phyloP scores from a whole-genome alignment of 805 yeast species.

The Candida easanensis region DNA sequence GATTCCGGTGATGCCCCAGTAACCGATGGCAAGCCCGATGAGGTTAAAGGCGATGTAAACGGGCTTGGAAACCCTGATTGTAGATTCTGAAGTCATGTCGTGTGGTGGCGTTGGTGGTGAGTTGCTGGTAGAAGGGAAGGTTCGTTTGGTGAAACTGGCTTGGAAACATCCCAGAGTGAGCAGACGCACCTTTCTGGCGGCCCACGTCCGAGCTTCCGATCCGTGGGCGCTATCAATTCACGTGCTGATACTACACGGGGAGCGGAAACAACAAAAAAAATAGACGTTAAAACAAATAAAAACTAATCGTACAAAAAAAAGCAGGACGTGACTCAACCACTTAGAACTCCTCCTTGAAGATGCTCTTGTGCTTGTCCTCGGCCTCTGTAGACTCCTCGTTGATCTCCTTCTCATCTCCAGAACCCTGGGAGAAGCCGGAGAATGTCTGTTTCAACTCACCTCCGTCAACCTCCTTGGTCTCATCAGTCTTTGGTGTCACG shows the following conservation, averaged over 20 bases:
- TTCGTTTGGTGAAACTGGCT: too few relatives aligned
- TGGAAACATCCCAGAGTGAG: neutral
- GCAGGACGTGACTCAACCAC: neutral
- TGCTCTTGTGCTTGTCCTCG: slow-evolving; percentile 24
- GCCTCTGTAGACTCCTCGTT: slow-evolving; percentile 17
- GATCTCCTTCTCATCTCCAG: slow-evolving; percentile 29
- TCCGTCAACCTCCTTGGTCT: slow-evolving; percentile 13
- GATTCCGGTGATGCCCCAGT: slow-evolving; percentile 3
- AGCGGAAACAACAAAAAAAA: neutral
- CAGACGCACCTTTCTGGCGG: neutral
- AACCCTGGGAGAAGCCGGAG: slow-evolving; percentile 46
- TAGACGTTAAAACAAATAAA: neutral
- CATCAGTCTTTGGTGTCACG: neutral
- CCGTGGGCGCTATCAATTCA: too few relatives aligned
- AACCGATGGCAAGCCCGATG: slow-evolving; percentile 4
- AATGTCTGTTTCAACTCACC: slow-evolving; percentile 34
- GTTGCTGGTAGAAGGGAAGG: too few relatives aligned
- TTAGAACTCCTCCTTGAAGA: slow-evolving; percentile 28
- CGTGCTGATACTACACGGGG: too few relatives aligned
- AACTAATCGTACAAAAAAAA: neutral
- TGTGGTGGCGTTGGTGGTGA: neutral
- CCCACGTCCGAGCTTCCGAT: neutral
- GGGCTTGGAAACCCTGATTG: slow-evolving; percentile 1
- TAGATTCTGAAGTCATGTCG: neutral
- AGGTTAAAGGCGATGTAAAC: neutral